These are phyloP conservation scores for Solanum acaule DNA, from an alignment of 257 asterid genomes.

Conservation along the genomic window DNA sequence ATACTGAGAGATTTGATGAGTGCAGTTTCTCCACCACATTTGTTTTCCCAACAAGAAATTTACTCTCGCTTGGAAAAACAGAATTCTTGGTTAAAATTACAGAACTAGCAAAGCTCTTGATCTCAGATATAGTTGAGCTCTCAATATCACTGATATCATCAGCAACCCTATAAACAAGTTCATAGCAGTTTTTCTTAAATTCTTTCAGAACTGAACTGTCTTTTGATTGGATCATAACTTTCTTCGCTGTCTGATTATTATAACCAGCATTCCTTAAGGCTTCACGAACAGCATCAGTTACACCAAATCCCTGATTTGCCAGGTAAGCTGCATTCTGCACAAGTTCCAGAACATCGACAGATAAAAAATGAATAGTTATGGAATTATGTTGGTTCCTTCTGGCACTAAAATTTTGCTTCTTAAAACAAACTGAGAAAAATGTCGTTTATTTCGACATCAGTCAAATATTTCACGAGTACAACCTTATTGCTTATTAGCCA, in stretches of 20 bases:
- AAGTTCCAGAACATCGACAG: neutral
- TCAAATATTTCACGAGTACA: neutral
- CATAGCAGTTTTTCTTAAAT: conserved; percentile 39
- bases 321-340: conserved; percentile 75
- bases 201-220: conserved; percentile 53
- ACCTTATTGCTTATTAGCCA: neutral
- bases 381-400: neutral
- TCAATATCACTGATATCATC: conserved; percentile 40
- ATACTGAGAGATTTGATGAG: conserved; percentile 36
- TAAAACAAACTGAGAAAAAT: neutral
- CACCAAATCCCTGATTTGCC: conserved; percentile 51
- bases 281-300: conserved; percentile 49
- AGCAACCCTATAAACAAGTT: conserved; percentile 47
- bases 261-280: conserved; percentile 43
- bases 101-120: conserved; percentile 50
- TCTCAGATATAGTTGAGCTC: conserved; percentile 53
- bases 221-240: conserved; percentile 47
- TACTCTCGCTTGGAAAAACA: conserved; percentile 28
- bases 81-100: conserved; percentile 51
- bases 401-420: neutral
- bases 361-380: neutral
- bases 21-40: conserved; percentile 45
- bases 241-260: conserved; percentile 44
- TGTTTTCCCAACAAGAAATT: conserved; percentile 31
- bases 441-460: neutral